Conservation (phyloP, 345 rosid genomes). For the Hibiscus mutabilis region DNA sequence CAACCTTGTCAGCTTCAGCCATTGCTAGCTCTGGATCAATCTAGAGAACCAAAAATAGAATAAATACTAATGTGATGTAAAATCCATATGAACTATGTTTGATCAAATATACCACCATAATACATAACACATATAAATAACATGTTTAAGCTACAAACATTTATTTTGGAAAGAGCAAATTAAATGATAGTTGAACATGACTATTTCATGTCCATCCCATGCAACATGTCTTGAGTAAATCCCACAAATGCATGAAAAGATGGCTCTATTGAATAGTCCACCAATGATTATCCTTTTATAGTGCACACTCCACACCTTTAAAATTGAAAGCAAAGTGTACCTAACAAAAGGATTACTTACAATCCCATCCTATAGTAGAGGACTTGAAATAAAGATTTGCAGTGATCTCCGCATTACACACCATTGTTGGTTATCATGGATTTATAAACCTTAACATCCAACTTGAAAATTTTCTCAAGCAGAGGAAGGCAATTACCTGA, state of each 20-base stretch:
- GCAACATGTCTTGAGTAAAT: neutral
- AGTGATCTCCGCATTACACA: neutral
- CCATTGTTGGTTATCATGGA: neutral
- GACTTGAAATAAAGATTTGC: neutral
- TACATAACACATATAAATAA: neutral
- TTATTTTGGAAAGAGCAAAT: neutral
- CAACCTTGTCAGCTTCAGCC: slow-evolving; percentile 99
- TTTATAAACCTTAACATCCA: neutral
- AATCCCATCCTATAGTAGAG: neutral
- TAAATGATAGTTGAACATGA: neutral
- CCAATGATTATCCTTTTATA: neutral
- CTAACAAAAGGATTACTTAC: neutral
- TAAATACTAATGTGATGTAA: slow-evolving; percentile 11
- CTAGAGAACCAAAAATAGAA: slow-evolving; percentile 32
- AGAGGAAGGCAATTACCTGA: neutral
- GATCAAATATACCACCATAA: neutral
- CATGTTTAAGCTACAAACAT: neutral
- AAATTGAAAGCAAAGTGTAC: neutral
- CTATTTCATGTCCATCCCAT: neutral
- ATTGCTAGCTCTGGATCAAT: slow-evolving; percentile 97
- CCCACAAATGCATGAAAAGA: neutral
- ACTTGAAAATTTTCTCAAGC: neutral
- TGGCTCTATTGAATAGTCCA: neutral
- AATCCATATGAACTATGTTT: slow-evolving; percentile 1
- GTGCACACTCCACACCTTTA: neutral